Evolutionary conservation across 768 basidiomycete genomes (phyloP).

Genomic region (Pisolithus albus): DNA sequence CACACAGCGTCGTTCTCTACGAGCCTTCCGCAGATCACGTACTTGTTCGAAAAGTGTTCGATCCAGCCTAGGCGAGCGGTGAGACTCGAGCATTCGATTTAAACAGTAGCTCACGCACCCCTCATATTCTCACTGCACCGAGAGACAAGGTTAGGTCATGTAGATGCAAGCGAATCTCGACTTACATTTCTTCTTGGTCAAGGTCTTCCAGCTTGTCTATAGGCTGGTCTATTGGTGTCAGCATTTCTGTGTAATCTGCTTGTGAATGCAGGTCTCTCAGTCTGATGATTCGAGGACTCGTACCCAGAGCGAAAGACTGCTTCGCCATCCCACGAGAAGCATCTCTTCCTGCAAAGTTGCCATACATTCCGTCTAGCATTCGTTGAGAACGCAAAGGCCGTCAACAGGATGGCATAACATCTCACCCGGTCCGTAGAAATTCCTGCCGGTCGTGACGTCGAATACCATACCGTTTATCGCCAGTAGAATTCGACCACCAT

Average conservation of each 20-base stretch:
- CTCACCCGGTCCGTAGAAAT: conserved; percentile 94
- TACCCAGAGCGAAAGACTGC: conserved; percentile 91
- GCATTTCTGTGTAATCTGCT: conserved; percentile 58
- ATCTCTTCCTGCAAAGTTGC: conserved; percentile 95
- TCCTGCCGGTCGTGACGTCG: conserved; percentile 83
- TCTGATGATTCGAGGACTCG: conserved; percentile 18
- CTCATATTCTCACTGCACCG: conserved; percentile 83
- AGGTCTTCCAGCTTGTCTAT: conserved; percentile 81
- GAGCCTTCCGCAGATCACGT: conserved; percentile 83
- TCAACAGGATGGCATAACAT: background rate
- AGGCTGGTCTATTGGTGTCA: conserved; percentile 80
- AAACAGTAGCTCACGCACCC: conserved; percentile 34
- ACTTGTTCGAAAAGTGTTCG: conserved; percentile 89
- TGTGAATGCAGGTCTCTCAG: background rate
- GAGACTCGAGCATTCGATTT: background rate
- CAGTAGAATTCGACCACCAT: conserved; percentile 70
- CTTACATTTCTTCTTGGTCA: conserved; percentile 75
- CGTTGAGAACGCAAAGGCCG: conserved; percentile 1
- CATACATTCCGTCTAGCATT: conserved; percentile 82
- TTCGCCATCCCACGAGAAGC: conserved; percentile 97
- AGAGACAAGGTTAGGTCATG: conserved; percentile 4
- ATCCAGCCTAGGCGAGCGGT: conserved; percentile 63
- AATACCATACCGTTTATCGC: conserved; percentile 87
- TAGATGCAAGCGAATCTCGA: conserved; percentile 8
- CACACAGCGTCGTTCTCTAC: conserved; percentile 65